These are phyloP conservation scores for Tuber brumale DNA, from an alignment of 495 filamentous ascomycete genomes.

Conservation along the genomic window DNA sequence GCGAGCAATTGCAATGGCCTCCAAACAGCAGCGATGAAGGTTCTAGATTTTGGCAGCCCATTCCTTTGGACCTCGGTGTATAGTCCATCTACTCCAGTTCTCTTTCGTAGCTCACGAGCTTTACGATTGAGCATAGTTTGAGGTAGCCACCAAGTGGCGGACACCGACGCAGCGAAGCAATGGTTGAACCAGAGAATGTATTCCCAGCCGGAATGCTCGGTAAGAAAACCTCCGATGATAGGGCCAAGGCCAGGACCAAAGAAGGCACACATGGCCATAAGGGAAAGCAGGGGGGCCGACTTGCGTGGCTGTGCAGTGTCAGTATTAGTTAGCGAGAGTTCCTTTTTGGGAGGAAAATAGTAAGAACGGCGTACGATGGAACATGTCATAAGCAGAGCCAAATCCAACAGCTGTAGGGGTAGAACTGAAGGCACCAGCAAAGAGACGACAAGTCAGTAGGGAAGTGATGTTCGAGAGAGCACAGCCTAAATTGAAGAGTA, in stretches of 20 bases:
- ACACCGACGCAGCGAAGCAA: slow-evolving; percentile 64
- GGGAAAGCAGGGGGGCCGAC: slow-evolving; percentile 70
- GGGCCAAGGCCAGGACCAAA: slow-evolving; percentile 66
- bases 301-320: slow-evolving; percentile 43
- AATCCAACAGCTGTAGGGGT: slow-evolving; percentile 66
- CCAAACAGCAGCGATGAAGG: slow-evolving; percentile 61
- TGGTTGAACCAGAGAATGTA: slow-evolving; percentile 49
- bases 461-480: slow-evolving; percentile 70
- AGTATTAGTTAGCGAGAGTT: slow-evolving; percentile 43
- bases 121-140: slow-evolving; percentile 69
- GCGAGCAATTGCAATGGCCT: slow-evolving; percentile 71
- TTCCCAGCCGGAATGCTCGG: slow-evolving; percentile 52
- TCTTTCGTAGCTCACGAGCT: slow-evolving; percentile 65
- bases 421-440: slow-evolving; percentile 51
- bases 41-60: slow-evolving; percentile 16
- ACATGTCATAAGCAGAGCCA: slow-evolving; percentile 60
- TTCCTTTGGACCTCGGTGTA: slow-evolving; percentile 7
- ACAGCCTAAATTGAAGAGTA: slow-evolving; percentile 62
- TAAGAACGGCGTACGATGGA: neutral
- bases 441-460: slow-evolving; percentile 73
- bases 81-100: slow-evolving; percentile 46
- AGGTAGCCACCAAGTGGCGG: slow-evolving; percentile 62
- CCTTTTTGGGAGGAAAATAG: neutral
- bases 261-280: slow-evolving; percentile 55
- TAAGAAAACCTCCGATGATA: slow-evolving; percentile 78